Conservation (phyloP, 805 yeast species). For the Saccharomycopsis javanensis region DNA sequence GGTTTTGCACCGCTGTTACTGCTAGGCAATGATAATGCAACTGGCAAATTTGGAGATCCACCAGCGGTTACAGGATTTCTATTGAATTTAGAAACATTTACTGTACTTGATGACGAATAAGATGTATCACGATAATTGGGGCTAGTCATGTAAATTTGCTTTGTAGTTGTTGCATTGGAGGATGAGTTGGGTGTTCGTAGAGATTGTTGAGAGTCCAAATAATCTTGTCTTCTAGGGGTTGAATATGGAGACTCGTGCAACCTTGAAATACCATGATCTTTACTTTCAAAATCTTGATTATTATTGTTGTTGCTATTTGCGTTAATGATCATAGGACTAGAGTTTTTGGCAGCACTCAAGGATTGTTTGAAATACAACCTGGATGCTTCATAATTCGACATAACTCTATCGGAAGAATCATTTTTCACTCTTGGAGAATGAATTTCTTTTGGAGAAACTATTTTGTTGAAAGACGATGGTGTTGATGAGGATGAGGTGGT, state of each 20-base stretch:
- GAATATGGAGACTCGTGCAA: background rate
- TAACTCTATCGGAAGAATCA: slow-evolving; percentile 1
- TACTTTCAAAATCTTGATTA: background rate
- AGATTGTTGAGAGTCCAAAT: background rate
- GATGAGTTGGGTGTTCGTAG: background rate
- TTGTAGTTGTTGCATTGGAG: background rate
- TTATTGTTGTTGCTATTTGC: slow-evolving; percentile 1
- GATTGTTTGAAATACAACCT: slow-evolving; percentile 14
- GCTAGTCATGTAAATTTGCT: background rate
- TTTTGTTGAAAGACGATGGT: background rate
- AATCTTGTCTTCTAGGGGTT: background rate
- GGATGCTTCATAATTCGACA: slow-evolving; percentile 17
- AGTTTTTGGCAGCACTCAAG: slow-evolving; percentile 8
- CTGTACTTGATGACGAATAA: background rate
- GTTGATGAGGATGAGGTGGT: background rate
- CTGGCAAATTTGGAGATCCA: background rate
- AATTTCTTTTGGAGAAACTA: background rate
- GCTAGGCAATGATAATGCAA: background rate
- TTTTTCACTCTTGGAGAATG: background rate
- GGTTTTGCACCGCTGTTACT: background rate
- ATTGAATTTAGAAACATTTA: background rate
- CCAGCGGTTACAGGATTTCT: background rate
- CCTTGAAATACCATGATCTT: background rate
- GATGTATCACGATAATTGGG: background rate
- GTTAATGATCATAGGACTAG: slow-evolving; percentile 7